Conservation (phyloP, 75 land plant species). For the Azolla pinnata region DNA sequence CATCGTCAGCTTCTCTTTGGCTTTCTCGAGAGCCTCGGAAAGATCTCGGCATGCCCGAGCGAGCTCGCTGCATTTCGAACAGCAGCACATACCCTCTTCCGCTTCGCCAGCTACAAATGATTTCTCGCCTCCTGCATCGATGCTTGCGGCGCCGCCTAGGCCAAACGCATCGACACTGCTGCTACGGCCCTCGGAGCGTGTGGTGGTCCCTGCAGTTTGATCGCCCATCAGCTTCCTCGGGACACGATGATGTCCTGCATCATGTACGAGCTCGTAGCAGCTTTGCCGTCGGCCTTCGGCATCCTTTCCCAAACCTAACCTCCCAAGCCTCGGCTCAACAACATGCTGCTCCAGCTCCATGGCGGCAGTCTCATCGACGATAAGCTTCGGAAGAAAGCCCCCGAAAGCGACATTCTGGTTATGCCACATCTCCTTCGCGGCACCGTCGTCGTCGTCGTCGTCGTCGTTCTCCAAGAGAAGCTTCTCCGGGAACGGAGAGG, state of each 20-base stretch:
- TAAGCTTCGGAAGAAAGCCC: background rate
- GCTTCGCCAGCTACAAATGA: background rate
- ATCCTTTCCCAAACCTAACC: background rate
- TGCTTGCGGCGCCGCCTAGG: background rate
- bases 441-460: too few relatives aligned
- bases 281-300: background rate
- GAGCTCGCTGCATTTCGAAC: slow-evolving; percentile 11
- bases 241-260: too few relatives aligned
- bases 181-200: too few relatives aligned
- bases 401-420: background rate
- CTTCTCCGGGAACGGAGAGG: slow-evolving; percentile 24
- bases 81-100: slow-evolving; percentile 1
- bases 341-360: background rate
- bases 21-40: slow-evolving; percentile 13
- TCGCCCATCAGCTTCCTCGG: background rate
- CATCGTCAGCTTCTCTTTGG: slow-evolving; percentile 5
- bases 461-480: background rate
- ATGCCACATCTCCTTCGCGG: too few relatives aligned
- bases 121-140: background rate
- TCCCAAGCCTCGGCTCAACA: background rate
- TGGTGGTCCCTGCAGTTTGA: too few relatives aligned
- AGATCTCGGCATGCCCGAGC: slow-evolving; percentile 7
- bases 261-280: background rate
- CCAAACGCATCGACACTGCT: too few relatives aligned
- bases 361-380: background rate